Conservation (phyloP, 1,284 basidiomycete genomes). For the Microbotryum violaceum region DNA sequence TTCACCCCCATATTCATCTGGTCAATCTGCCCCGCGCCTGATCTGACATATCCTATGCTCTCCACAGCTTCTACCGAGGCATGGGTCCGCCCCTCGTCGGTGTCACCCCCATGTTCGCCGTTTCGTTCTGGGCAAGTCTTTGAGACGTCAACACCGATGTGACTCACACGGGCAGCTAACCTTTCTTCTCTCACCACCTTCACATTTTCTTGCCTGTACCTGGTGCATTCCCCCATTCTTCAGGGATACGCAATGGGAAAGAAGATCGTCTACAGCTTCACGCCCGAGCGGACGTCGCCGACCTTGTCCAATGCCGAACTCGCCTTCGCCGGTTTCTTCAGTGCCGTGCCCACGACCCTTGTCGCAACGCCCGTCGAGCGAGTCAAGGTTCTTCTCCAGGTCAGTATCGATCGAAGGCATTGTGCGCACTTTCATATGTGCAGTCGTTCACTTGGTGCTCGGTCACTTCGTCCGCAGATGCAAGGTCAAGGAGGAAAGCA, state of each 20-base stretch:
- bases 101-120: conserved; percentile 96
- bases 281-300: conserved; percentile 58
- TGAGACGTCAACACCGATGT: neutral
- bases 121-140: conserved; percentile 85
- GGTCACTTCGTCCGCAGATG: conserved; percentile 49
- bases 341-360: conserved; percentile 84
- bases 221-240: conserved; percentile 4
- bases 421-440: neutral
- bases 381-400: conserved; percentile 92
- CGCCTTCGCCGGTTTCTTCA: conserved; percentile 87
- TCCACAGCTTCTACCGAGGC: conserved; percentile 77
- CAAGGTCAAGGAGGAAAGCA: conserved; percentile 74
- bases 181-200: too few relatives aligned
- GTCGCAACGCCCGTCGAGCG: conserved; percentile 93
- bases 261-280: conserved; percentile 64
- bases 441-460: too few relatives aligned
- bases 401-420: conserved; percentile 38
- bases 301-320: conserved; percentile 71
- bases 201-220: neutral
- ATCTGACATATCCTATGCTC: conserved; percentile 5
- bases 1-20: neutral
- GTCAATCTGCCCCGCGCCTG: neutral
- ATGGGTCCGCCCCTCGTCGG: conserved; percentile 93
- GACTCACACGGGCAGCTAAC: neutral
- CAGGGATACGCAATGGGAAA: conserved; percentile 94